These are phyloP conservation scores for Colletotrichum tabaci DNA, from an alignment of 2,329 filamentous ascomycete genomes.

Conservation along the genomic window DNA sequence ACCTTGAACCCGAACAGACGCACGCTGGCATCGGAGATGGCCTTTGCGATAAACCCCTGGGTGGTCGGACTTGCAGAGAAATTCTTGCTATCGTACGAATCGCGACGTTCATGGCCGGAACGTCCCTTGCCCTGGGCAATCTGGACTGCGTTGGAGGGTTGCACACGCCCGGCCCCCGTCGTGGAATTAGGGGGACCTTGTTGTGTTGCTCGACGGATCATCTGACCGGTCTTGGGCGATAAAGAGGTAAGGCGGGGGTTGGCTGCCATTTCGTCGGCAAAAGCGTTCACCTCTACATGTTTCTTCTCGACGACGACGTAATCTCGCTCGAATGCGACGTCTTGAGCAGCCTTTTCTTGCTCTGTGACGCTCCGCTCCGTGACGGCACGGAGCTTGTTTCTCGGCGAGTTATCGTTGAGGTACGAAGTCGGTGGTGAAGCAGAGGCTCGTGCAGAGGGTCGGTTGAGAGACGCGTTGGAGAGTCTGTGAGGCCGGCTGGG, in stretches of 20 bases:
- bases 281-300: conserved; percentile 95
- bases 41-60: conserved; percentile 93
- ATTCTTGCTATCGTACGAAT: conserved; percentile 80
- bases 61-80: conserved; percentile 83
- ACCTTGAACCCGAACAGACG: conserved; percentile 81
- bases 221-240: conserved; percentile 71
- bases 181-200: conserved; percentile 79
- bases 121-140: conserved; percentile 77
- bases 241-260: conserved; percentile 75
- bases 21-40: conserved; percentile 91
- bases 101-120: conserved; percentile 79
- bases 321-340: conserved; percentile 91
- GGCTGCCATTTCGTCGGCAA: conserved; percentile 94
- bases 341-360: conserved; percentile 82
- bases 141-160: conserved; percentile 80
- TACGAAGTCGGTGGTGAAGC: conserved; percentile 53
- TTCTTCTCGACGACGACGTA: conserved; percentile 97
- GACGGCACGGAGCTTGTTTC: conserved; percentile 46
- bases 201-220: conserved; percentile 83
- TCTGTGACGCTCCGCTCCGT: conserved; percentile 62
- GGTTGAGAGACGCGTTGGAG: conserved; percentile 58
- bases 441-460: conserved; percentile 51
- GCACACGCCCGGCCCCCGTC: conserved; percentile 77
- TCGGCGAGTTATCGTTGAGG: conserved; percentile 53
- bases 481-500: conserved; percentile 60